Percentiles rank a stretch among this genome's conserved stretches.
phyloP scores from a whole-genome alignment of 805 yeast species.

The Candida morakotiae region DNA sequence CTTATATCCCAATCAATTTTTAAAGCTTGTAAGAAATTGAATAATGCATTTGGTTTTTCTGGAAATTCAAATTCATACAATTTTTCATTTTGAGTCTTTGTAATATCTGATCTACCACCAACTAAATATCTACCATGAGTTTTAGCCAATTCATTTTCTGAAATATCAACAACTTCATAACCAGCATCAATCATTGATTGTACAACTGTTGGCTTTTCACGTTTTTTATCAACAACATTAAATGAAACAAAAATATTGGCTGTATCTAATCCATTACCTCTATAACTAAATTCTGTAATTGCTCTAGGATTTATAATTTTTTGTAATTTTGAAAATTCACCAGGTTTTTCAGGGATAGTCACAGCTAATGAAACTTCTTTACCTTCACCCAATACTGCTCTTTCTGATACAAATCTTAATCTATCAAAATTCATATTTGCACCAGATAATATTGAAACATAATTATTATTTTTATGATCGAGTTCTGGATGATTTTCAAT shows the following conservation, averaged over 20 bases:
- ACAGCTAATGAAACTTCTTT: slow-evolving; percentile 89
- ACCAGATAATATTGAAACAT: slow-evolving; percentile 86
- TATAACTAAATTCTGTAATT: slow-evolving; percentile 91
- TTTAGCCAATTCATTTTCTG: slow-evolving; percentile 92
- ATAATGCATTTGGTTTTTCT: slow-evolving; percentile 93
- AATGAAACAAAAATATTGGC: slow-evolving; percentile 90
- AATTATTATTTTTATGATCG: slow-evolving; percentile 65
- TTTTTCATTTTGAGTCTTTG: slow-evolving; percentile 65
- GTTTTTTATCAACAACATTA: slow-evolving; percentile 69
- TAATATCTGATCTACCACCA: slow-evolving; percentile 66
- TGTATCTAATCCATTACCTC: slow-evolving; percentile 50
- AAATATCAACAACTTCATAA: slow-evolving; percentile 69
- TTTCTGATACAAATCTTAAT: slow-evolving; percentile 89
- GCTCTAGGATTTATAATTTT: slow-evolving; percentile 78
- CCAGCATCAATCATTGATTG: slow-evolving; percentile 50
- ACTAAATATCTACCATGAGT: slow-evolving; percentile 94
- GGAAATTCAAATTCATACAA: slow-evolving; percentile 90
- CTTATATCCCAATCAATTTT: slow-evolving; percentile 87
- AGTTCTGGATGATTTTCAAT: slow-evolving; percentile 63
- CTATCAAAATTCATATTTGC: slow-evolving; percentile 99
- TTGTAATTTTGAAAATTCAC: slow-evolving; percentile 79
- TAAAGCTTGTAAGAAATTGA: slow-evolving; percentile 68
- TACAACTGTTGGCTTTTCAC: slow-evolving; percentile 66
- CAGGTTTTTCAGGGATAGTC: slow-evolving; percentile 89
- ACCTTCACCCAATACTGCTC: slow-evolving; percentile 98